These are phyloP conservation scores for Termitomyces titanicus DNA, from an alignment of 768 basidiomycete genomes.

Conservation along the genomic window DNA sequence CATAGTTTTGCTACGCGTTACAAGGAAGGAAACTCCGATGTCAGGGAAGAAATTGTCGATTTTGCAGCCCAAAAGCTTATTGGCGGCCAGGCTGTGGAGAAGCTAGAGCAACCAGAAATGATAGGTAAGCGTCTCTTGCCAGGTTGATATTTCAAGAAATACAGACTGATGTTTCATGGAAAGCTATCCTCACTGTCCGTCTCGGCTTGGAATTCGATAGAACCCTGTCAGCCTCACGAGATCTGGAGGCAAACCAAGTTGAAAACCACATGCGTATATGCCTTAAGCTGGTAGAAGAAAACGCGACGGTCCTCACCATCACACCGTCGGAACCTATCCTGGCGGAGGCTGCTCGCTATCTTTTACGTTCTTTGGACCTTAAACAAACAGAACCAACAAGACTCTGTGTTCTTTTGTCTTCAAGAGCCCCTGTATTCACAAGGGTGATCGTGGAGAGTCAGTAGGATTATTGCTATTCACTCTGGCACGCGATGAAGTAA, in stretches of 20 bases:
- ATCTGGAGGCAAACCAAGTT: not conserved
- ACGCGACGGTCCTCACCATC: not conserved
- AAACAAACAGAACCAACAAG: too few relatives aligned
- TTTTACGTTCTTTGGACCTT: too few relatives aligned
- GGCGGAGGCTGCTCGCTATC: not conserved
- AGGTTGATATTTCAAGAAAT: too few relatives aligned
- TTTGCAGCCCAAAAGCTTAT: not conserved
- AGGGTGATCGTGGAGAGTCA: not conserved
- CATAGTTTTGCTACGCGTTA: not conserved
- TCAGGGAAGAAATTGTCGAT: not conserved
- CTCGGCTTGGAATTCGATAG: too few relatives aligned
- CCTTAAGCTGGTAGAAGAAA: not conserved
- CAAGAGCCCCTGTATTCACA: not conserved
- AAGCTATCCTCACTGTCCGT: too few relatives aligned
- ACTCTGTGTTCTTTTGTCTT: too few relatives aligned
- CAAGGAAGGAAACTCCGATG: not conserved
- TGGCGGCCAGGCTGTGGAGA: not conserved
- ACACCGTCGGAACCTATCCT: not conserved
- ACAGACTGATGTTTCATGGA: too few relatives aligned
- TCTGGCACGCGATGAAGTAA: not conserved
- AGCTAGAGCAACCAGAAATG: too few relatives aligned
- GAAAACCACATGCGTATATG: not conserved
- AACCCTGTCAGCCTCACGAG: too few relatives aligned
- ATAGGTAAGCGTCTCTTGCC: too few relatives aligned
- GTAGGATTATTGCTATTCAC: not conserved